Percentiles rank a stretch among this genome's conserved stretches.
Conservation (phyloP, 805 yeast genomes). For the Nakazawaea ishiwadae region DNA sequence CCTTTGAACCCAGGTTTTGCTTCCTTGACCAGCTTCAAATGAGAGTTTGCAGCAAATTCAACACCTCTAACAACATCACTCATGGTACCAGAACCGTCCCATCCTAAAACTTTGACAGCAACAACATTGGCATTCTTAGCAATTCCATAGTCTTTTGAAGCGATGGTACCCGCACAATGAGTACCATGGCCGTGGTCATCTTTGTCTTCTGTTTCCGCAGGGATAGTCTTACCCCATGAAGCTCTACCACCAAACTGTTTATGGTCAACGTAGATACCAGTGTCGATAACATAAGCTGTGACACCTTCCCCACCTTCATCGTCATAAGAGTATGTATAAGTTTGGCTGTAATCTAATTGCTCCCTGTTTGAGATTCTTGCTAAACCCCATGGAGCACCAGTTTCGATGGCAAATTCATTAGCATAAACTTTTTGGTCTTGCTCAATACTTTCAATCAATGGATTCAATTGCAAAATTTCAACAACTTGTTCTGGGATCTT, state of each 20-base stretch:
- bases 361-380: conserved; percentile 66
- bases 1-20: conserved; percentile 47
- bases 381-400: conserved; percentile 73
- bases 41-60: conserved; percentile 52
- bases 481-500: conserved; percentile 1
- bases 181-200: conserved; percentile 63
- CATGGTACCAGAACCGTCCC: conserved; percentile 56
- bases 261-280: conserved; percentile 50
- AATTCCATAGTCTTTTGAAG: conserved; percentile 51
- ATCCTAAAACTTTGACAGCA: conserved; percentile 57
- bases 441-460: conserved; percentile 62
- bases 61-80: conserved; percentile 61
- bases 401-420: conserved; percentile 45
- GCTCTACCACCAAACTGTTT: conserved; percentile 60
- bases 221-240: conserved; percentile 55
- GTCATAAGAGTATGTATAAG: conserved; percentile 57
- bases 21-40: conserved; percentile 31
- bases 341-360: conserved; percentile 52
- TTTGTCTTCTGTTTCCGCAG: conserved; percentile 42
- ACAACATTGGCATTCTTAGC: conserved; percentile 56
- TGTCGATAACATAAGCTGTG: conserved; percentile 51
- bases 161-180: conserved; percentile 66
- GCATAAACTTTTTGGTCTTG: conserved; percentile 53
- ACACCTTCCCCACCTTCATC: conserved; percentile 58
- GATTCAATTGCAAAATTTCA: conserved; percentile 19